Conservation (phyloP, 108 stramenopile genomes). For the Cafeteria roenbergensis region DNA sequence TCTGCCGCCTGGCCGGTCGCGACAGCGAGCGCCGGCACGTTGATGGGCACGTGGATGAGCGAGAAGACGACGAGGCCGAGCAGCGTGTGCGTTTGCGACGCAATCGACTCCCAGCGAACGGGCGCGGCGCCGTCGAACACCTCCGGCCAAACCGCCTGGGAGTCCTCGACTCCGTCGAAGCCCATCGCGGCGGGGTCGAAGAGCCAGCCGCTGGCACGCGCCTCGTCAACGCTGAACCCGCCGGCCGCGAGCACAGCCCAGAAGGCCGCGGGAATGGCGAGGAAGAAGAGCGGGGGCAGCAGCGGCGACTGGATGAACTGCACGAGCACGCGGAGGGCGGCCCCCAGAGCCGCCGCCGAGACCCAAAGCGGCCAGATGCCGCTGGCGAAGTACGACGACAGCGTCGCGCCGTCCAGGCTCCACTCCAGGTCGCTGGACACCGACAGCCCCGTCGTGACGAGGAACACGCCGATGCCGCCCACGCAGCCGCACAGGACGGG, state of each 20-base stretch:
- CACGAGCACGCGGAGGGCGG: conserved; percentile 42
- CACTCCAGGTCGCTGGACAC: conserved; percentile 42
- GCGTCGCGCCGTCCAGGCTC: neutral
- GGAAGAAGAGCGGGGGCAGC: neutral
- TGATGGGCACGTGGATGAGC: conserved; percentile 67
- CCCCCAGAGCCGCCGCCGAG: conserved; percentile 48
- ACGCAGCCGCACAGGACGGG: conserved; percentile 68
- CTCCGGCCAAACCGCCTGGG: conserved; percentile 29
- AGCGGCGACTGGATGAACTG: conserved; percentile 9
- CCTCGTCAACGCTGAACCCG: conserved; percentile 1
- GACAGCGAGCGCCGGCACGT: conserved; percentile 64
- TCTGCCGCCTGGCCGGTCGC: conserved; percentile 50
- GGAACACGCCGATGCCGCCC: conserved; percentile 60
- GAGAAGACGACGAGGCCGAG: conserved; percentile 50
- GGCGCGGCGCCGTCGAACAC: conserved; percentile 18
- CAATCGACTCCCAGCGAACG: conserved; percentile 48
- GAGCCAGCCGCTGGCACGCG: conserved; percentile 9
- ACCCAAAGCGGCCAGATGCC: conserved; percentile 22
- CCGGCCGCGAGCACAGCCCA: conserved; percentile 9
- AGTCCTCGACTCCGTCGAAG: no score
- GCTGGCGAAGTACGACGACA: neutral
- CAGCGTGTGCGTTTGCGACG: conserved; percentile 47
- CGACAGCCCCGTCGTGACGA: conserved; percentile 57
- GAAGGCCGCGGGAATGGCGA: neutral
- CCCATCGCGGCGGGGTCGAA: conserved; percentile 30